phyloP scores from a whole-genome alignment of 768 basidiomycete genomes.

The Hypsizygus marmoreus region DNA sequence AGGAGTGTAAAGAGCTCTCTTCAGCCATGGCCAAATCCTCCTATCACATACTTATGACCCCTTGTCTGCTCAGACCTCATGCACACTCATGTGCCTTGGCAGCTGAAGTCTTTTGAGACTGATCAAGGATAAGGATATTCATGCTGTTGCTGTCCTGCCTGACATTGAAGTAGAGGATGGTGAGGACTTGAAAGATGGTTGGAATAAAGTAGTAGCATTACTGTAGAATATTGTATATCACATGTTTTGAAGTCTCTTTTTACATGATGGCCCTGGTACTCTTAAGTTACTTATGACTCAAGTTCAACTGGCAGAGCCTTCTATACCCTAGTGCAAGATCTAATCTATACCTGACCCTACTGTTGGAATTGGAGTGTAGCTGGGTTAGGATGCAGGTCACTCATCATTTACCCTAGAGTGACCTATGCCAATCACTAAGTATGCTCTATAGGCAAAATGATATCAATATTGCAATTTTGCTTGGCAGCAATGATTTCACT shows the following conservation, averaged over 20 bases:
- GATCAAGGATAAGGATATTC: conserved; percentile 24
- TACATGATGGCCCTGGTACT: background rate
- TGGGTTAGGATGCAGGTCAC: background rate
- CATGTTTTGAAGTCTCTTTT: background rate
- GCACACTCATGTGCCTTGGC: conserved; percentile 31
- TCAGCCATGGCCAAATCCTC: conserved; percentile 25
- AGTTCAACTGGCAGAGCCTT: background rate
- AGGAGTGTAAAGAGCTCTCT: too few relatives aligned
- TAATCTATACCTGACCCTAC: background rate
- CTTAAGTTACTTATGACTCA: too few relatives aligned
- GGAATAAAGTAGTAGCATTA: conserved; percentile 1
- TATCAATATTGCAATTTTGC: too few relatives aligned
- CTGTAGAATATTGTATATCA: background rate
- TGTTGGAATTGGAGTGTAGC: background rate
- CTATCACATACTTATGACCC: conserved; percentile 26
- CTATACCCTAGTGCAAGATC: background rate
- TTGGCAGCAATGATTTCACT: too few relatives aligned
- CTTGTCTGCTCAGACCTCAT: conserved; percentile 25
- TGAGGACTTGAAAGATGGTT: conserved; percentile 7
- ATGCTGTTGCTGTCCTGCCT: background rate
- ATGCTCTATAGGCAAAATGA: too few relatives aligned
- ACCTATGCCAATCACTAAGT: conserved; percentile 2
- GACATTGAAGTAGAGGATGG: conserved; percentile 3
- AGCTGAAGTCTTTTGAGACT: conserved; percentile 26
- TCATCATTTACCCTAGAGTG: background rate